phyloP scores from a whole-genome alignment of 345 rosid species.

The Euclidium syriacum region DNA sequence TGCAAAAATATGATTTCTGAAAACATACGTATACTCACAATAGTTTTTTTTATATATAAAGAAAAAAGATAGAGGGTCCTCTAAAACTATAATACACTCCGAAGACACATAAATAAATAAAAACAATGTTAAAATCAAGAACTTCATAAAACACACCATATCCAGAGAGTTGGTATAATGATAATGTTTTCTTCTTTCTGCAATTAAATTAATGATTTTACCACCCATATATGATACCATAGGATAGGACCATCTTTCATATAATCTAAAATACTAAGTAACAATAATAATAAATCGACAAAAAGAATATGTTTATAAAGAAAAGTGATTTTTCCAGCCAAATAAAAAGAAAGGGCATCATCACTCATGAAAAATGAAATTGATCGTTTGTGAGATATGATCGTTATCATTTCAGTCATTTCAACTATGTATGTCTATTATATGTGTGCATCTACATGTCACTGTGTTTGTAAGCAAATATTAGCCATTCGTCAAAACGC shows the following conservation, averaged over 20 bases:
- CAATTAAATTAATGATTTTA: slow-evolving; percentile 8
- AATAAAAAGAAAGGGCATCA: neutral
- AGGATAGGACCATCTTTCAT: slow-evolving; percentile 13
- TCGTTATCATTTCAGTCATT: neutral
- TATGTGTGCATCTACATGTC: neutral
- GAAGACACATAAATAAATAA: neutral
- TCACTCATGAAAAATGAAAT: neutral
- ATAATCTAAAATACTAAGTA: slow-evolving; percentile 3
- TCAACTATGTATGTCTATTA: neutral
- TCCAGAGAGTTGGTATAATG: slow-evolving; percentile 24
- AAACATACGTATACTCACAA: no score
- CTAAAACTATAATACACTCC: slow-evolving; percentile 1
- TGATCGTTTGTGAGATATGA: neutral
- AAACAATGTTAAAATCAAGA: slow-evolving; percentile 9
- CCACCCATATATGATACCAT: slow-evolving; percentile 7
- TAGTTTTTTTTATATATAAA: neutral
- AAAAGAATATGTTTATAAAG: neutral
- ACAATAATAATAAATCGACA: neutral
- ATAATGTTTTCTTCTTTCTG: slow-evolving; percentile 22
- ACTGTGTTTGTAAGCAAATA: neutral
- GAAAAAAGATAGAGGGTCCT: neutral
- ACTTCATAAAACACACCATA: slow-evolving; percentile 24
- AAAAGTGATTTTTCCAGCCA: neutral
- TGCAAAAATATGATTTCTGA: no score
- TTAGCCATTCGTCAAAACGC: neutral